Percentiles rank a stretch among this genome's conserved stretches.
phyloP scores from a whole-genome alignment of 179 eudicot species.

The Spinacia oleracea region DNA sequence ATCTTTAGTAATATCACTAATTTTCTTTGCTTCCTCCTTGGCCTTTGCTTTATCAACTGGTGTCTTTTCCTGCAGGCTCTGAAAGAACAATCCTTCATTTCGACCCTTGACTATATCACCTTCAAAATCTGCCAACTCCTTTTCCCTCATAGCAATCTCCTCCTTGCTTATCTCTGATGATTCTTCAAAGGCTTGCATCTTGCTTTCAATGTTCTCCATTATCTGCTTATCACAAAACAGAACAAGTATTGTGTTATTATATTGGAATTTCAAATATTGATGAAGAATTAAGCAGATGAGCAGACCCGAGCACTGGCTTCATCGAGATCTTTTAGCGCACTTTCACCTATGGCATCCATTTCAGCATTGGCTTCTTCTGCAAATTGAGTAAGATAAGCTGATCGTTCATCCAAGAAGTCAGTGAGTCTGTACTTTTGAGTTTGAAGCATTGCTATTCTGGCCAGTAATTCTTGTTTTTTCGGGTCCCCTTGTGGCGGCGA shows the following conservation, averaged over 20 bases:
- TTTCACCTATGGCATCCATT: conserved; percentile 76
- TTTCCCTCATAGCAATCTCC: conserved; percentile 59
- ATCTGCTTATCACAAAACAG: conserved; percentile 52
- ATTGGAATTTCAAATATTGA: neutral
- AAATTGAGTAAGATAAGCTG: conserved; percentile 69
- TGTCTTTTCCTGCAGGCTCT: conserved; percentile 47
- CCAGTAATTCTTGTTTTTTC: conserved; percentile 70
- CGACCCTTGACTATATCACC: conserved; percentile 51
- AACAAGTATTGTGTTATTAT: conserved; percentile 5
- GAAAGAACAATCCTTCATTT: conserved; percentile 84
- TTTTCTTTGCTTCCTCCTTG: conserved; percentile 57
- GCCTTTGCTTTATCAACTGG: conserved; percentile 53
- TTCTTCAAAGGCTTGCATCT: conserved; percentile 94
- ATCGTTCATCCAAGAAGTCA: conserved; percentile 75
- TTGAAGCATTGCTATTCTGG: conserved; percentile 79
- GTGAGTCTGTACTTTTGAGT: conserved; percentile 75
- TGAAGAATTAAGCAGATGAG: conserved; percentile 20
- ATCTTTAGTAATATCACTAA: conserved; percentile 42
- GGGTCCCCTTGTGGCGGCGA: conserved; percentile 55
- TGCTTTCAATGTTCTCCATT: conserved; percentile 78
- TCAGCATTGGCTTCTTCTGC: conserved; percentile 87
- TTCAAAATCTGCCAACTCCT: conserved; percentile 65
- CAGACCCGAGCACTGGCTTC: conserved; percentile 82
- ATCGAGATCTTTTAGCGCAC: conserved; percentile 76
- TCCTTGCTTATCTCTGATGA: conserved; percentile 50